Evolutionary conservation across 176 grass and related monocot species (phyloP).

Genomic region (Bothriochloa decipiens): DNA sequence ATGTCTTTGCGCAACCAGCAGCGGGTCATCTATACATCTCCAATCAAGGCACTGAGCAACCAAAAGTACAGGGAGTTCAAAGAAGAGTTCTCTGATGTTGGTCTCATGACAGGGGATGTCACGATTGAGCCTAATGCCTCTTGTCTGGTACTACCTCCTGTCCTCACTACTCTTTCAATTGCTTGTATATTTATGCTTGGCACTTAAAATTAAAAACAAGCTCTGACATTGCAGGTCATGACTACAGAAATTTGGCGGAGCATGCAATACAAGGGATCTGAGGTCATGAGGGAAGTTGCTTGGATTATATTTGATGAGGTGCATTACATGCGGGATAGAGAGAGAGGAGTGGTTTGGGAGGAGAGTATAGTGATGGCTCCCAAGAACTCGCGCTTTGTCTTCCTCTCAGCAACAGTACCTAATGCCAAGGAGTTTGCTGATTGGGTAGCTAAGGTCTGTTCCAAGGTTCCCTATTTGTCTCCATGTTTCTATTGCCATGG

Average conservation of each 20-base stretch:
- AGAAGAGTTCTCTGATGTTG: conserved; percentile 88
- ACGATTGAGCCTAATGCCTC: conserved; percentile 94
- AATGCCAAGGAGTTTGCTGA: conserved; percentile 98
- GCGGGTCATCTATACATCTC: conserved; percentile 90
- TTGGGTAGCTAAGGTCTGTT: conserved; percentile 94
- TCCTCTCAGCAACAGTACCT: conserved; percentile 94
- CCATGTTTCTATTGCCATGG: neutral
- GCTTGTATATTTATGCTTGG: neutral
- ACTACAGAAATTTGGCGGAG: conserved; percentile 99
- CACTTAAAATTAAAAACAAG: neutral
- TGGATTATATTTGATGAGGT: conserved; percentile 99
- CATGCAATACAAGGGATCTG: conserved; percentile 96
- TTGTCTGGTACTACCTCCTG: conserved; percentile 59
- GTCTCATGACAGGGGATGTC: conserved; percentile 92
- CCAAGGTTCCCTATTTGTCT: neutral
- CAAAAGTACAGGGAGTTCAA: conserved; percentile 98
- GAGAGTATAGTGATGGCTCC: conserved; percentile 99
- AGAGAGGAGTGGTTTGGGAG: conserved; percentile 98
- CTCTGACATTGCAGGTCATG: conserved; percentile 67
- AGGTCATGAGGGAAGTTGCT: conserved; percentile 91
- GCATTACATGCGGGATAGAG: conserved; percentile 98
- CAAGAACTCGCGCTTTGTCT: conserved; percentile 88
- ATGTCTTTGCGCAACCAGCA: conserved; percentile 91
- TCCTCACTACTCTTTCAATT: neutral
- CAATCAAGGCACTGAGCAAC: conserved; percentile 96